These are phyloP conservation scores for Solanum peruvianum DNA, from an alignment of 257 asterid genomes.

Conservation along the genomic window DNA sequence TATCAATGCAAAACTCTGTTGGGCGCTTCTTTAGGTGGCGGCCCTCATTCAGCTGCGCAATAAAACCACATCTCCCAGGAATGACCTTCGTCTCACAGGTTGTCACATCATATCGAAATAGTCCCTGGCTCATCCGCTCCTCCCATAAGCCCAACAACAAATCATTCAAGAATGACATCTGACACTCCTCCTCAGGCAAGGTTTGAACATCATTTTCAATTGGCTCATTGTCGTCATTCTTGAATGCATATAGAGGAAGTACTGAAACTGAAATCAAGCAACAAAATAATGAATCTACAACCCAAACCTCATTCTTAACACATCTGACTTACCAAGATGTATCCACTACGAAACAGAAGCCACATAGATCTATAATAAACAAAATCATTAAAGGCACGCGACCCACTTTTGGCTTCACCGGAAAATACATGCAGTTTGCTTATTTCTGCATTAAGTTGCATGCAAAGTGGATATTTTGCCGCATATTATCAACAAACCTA, in stretches of 20 bases:
- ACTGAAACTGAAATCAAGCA: conserved; percentile 28
- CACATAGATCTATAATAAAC: not conserved
- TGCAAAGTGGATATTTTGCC: not conserved
- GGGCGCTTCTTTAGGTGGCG: conserved; percentile 74
- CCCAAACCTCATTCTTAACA: not conserved
- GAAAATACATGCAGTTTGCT: not conserved
- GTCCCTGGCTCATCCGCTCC: conserved; percentile 45
- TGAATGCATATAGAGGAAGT: conserved; percentile 55
- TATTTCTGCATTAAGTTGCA: not conserved
- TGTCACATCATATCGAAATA: conserved; percentile 68
- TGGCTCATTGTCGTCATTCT: conserved; percentile 15
- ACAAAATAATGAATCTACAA: not conserved
- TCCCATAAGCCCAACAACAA: conserved; percentile 65
- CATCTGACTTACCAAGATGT: not conserved
- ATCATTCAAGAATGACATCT: conserved; percentile 30
- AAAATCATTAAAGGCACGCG: not conserved
- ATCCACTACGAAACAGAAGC: not conserved
- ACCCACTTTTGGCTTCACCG: not conserved
- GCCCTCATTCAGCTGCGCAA: conserved; percentile 82
- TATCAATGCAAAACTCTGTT: conserved; percentile 57
- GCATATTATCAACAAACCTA: not conserved
- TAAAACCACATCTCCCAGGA: conserved; percentile 50
- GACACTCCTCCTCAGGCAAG: conserved; percentile 17
- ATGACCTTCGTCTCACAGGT: conserved; percentile 55
- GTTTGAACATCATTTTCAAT: conserved; percentile 2